Conservation (phyloP, 495 filamentous ascomycete species). For the Tuber microsphaerosporum region DNA sequence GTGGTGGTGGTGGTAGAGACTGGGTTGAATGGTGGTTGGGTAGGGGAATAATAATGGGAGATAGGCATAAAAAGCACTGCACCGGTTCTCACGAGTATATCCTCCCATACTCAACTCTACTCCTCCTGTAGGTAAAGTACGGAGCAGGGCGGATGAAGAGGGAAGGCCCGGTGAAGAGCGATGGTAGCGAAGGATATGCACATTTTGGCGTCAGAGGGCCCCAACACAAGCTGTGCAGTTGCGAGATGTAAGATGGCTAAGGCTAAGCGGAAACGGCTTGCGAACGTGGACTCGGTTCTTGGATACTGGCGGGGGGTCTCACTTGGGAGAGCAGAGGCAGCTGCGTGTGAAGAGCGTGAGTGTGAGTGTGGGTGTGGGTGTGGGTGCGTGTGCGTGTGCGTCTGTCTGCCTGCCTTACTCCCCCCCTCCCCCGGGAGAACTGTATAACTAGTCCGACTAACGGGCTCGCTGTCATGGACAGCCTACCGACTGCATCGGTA, state of each 20-base stretch:
- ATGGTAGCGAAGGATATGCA: conserved; percentile 35
- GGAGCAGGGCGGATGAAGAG: conserved; percentile 27
- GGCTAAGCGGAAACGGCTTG: conserved; percentile 33
- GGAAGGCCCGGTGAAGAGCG: conserved; percentile 30
- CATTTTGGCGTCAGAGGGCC: conserved; percentile 31
- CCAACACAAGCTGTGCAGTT: conserved; percentile 36
- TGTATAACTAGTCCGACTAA: neutral
- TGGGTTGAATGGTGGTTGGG: neutral
- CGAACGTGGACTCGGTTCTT: conserved; percentile 33
- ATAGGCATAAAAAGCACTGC: too few species aligned
- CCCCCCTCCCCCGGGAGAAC: neutral
- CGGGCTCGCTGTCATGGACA: neutral
- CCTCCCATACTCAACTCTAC: neutral
- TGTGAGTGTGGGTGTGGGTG: conserved; percentile 26
- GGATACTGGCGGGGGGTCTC: conserved; percentile 10
- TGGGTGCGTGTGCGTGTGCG: neutral
- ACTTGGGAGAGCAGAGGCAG: neutral
- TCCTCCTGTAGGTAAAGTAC: conserved; percentile 15
- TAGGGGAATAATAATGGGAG: neutral
- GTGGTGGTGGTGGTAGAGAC: neutral
- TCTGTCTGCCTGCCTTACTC: conserved; percentile 6
- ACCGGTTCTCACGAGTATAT: neutral
- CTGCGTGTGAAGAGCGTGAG: conserved; percentile 4
- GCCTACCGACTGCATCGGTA: neutral
- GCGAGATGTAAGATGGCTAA: conserved; percentile 35